Evolutionary conservation across 2,329 filamentous ascomycete genomes (phyloP).

Genomic region (Emericellopsis cladophorae): DNA sequence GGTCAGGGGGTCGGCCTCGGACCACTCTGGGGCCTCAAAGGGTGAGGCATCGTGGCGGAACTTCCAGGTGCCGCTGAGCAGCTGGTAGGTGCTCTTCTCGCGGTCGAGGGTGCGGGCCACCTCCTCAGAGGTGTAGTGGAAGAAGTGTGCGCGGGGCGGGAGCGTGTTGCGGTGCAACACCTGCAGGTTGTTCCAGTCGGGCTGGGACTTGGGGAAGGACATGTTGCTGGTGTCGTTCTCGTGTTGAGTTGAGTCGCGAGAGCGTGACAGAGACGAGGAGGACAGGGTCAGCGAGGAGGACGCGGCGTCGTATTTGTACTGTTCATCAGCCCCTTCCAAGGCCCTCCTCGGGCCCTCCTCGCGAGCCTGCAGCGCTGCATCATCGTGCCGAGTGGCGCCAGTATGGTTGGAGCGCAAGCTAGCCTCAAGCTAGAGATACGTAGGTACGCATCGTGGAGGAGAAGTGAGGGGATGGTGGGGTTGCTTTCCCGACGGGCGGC

Average conservation of each 20-base stretch:
- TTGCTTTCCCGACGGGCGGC: background rate
- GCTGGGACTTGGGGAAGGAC: constrained; percentile 11
- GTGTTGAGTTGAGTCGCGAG: too few relatives aligned
- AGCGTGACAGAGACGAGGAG: background rate
- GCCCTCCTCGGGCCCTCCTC: too few relatives aligned
- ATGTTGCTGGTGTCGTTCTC: constrained; percentile 1
- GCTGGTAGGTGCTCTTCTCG: constrained; percentile 18
- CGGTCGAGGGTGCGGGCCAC: constrained; percentile 32
- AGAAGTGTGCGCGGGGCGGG: constrained; percentile 41
- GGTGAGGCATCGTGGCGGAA: constrained; percentile 21
- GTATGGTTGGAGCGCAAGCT: background rate
- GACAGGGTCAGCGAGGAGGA: too few relatives aligned
- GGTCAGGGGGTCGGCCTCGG: constrained; percentile 5
- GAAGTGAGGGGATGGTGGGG: background rate
- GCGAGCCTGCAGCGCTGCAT: too few relatives aligned
- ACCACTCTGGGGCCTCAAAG: constrained; percentile 9
- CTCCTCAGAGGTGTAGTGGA: constrained; percentile 31
- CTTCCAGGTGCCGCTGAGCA: constrained; percentile 28
- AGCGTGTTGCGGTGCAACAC: constrained; percentile 45
- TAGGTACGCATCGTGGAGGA: background rate
- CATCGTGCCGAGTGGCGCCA: background rate
- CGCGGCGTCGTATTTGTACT: too few relatives aligned
- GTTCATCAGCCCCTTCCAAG: too few relatives aligned
- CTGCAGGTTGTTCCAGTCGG: constrained; percentile 48
- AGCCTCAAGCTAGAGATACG: too few relatives aligned